phyloP scores from a whole-genome alignment of 352 stramenopile genomes.

The Globisporangium alternatum region DNA sequence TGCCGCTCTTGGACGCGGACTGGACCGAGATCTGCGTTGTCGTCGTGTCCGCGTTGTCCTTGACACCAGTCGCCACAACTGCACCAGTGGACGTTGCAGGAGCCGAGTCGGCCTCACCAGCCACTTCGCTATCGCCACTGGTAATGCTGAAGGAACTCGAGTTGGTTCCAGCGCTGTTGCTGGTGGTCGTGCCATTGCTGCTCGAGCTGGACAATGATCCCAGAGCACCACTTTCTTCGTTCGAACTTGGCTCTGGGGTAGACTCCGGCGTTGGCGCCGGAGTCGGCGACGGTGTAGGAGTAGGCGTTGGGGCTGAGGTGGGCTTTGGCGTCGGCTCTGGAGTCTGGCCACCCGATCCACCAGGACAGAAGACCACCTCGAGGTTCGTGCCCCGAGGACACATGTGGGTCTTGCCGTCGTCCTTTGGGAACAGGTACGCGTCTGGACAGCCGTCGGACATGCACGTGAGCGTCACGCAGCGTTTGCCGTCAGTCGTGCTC shows the following conservation, averaged over 20 bases:
- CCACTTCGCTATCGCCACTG: constrained; percentile 4
- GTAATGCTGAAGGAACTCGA: constrained; percentile 7
- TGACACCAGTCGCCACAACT: constrained; percentile 22
- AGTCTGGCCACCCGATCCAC: constrained; percentile 30
- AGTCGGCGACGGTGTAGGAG: constrained; percentile 28
- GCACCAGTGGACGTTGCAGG: not conserved
- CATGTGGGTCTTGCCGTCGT: constrained; percentile 69
- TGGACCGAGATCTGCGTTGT: constrained; percentile 32
- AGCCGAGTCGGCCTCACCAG: constrained; percentile 5
- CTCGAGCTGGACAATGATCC: constrained; percentile 9
- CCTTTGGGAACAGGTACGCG: constrained; percentile 63
- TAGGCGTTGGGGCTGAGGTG: constrained; percentile 20
- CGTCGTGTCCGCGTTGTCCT: not conserved
- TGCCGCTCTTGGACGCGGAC: constrained; percentile 1
- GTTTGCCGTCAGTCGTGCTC: constrained; percentile 25
- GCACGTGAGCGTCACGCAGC: constrained; percentile 54
- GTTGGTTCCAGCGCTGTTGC: not conserved
- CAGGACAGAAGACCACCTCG: constrained; percentile 55
- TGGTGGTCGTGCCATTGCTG: constrained; percentile 2
- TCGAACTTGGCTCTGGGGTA: constrained; percentile 11
- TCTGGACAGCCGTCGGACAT: constrained; percentile 49
- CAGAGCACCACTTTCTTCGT: constrained; percentile 13
- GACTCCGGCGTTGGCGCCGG: constrained; percentile 28
- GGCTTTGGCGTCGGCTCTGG: constrained; percentile 17
- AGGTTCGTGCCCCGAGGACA: constrained; percentile 46